Conservation (phyloP, 495 filamentous ascomycete species). For the Neurospora sp. region DNA sequence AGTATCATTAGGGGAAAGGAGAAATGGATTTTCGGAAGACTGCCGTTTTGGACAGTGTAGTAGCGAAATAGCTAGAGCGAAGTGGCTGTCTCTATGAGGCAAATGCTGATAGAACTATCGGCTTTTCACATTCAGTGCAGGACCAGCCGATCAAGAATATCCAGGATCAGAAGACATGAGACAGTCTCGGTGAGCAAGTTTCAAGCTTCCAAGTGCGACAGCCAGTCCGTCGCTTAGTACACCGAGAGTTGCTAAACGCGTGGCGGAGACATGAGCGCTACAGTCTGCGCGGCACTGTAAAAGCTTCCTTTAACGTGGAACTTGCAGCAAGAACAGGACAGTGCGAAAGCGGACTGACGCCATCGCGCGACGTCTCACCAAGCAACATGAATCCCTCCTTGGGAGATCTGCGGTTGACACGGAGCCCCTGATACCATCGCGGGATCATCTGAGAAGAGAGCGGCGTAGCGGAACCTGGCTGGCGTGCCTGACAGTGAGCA, state of each 20-base stretch:
- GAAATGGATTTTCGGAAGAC: background rate
- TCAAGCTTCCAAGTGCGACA: constrained; percentile 1
- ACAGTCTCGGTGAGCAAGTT: constrained; percentile 8
- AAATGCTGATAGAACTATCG: background rate
- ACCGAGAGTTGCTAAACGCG: background rate
- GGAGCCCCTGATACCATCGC: background rate
- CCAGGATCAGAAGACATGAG: background rate
- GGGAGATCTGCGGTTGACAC: background rate
- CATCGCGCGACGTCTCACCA: background rate
- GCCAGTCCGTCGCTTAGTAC: background rate
- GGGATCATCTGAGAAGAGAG: background rate
- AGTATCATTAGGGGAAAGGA: background rate
- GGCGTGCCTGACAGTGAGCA: background rate
- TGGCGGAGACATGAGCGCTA: background rate
- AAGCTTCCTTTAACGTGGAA: background rate
- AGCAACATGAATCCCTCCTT: background rate
- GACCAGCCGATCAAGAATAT: background rate
- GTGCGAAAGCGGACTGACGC: background rate
- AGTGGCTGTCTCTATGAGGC: background rate
- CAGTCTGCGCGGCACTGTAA: background rate
- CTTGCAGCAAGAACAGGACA: background rate
- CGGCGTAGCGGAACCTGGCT: background rate
- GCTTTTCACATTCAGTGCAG: background rate
- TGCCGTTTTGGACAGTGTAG: background rate
- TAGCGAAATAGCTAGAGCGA: background rate